Base-by-base conservation (phyloP, 257 asterid species). In the Oldenlandia corymbosa region DNA sequence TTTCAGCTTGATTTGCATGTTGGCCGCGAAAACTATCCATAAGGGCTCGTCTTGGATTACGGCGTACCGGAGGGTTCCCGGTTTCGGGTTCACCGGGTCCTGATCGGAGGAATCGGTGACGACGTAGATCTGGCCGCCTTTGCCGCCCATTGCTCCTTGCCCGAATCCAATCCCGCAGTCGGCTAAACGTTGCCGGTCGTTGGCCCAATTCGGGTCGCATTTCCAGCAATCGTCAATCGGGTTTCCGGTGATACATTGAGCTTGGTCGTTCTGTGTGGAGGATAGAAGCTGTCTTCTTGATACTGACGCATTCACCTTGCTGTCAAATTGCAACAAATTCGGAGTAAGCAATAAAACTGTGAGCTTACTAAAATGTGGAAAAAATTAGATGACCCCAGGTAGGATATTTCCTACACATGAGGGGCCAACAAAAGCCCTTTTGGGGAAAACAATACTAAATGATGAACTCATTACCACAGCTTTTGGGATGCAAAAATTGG, bases 221-320 rank as follows among this genome's bases (percentile, higher is more conserved):
- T 90, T 85, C 98, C 98, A 91, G 81, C 98, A 91, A 80, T 91
- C 98, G 74, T 91, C 98, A 0, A 91, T 83, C 28, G 98, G 98
- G 76, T 91, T 91, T 10, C 98, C 98, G 18, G 95, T 86, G 2
- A 81, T 87, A 73, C 98, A 91, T 76, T 86, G 95, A 5, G 78
- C 62, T 59, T 79, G 81, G 31, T 73, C 77, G 4, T 60, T 66
- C 26, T 28, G 43, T 9, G 72, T 32, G 32, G 82, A 49, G 48
- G 81, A 68, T 1, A 76, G 72, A 20, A 81, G 52, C 26, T 77
- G 71, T 52, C 94, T 83, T 68, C 86, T 80, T 13, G 85, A 75
- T 9, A 83, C 47, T 0, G 96, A 88, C 55, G 65, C 85, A 61
- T 84, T 83, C 20, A 91, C 94, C 68, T 62, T 81, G 77, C 98